A percentile compares a stretch with the other conserved stretches of the same genome.
These are phyloP conservation scores for Acacia melanoxylon DNA, from an alignment of 306 rosid genomes.

Conservation along the genomic window DNA sequence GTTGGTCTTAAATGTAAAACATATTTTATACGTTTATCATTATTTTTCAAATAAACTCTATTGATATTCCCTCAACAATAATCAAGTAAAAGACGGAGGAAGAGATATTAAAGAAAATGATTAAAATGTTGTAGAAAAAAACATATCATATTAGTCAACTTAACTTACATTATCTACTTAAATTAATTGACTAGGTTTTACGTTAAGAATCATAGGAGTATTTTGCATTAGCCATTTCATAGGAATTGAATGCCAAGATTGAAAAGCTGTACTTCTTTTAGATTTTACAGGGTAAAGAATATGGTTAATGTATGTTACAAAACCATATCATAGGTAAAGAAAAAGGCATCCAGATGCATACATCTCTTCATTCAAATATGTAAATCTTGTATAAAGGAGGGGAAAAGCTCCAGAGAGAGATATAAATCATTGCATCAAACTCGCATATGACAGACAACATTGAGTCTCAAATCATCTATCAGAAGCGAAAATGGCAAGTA, in stretches of 20 bases:
- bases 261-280: not conserved
- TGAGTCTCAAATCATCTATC: slow-evolving; percentile 6
- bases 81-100: too few relatives aligned
- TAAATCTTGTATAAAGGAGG: not conserved
- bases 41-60: too few relatives aligned
- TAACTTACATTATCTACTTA: too few relatives aligned
- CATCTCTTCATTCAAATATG: not conserved
- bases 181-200: too few relatives aligned
- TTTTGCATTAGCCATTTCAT: not conserved
- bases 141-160: too few relatives aligned
- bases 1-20: too few relatives aligned
- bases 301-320: not conserved
- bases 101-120: too few relatives aligned
- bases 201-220: too few relatives aligned
- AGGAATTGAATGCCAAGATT: not conserved
- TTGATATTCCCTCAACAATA: too few relatives aligned
- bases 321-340: not conserved
- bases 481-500: slow-evolving; percentile 5
- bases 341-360: not conserved
- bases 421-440: not conserved
- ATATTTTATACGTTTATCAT: too few relatives aligned
- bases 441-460: not conserved
- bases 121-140: too few relatives aligned
- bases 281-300: not conserved
- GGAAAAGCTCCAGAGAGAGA: not conserved